phyloP scores from a whole-genome alignment of 2,329 filamentous ascomycete genomes.

The Pseudogymnoascus sp. region DNA sequence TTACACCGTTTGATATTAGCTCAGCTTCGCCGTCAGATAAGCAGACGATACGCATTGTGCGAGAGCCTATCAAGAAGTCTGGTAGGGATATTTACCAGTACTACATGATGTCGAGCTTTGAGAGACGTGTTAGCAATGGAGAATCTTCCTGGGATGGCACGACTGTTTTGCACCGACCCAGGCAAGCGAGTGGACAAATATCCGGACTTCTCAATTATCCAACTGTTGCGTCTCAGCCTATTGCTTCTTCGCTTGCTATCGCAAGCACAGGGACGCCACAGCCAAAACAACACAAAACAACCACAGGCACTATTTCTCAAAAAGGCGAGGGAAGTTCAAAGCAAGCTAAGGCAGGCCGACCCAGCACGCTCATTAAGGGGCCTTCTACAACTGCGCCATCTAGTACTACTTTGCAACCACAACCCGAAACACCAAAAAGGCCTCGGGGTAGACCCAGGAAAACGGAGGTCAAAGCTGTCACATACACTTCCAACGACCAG shows the following conservation, averaged over 20 bases:
- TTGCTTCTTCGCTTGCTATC: background rate
- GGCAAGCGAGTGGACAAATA: background rate
- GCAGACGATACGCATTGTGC: constrained; percentile 5
- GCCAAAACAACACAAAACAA: background rate
- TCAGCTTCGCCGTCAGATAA: background rate
- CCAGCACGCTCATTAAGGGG: background rate
- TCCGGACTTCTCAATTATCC: background rate
- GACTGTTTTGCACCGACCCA: constrained; percentile 5
- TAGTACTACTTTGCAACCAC: background rate
- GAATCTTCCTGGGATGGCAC: constrained; percentile 4
- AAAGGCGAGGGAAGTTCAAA: background rate
- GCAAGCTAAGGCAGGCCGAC: background rate
- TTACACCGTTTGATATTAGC: background rate
- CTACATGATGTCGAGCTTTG: background rate
- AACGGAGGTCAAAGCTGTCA: background rate
- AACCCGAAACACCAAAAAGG: background rate
- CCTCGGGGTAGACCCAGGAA: background rate
- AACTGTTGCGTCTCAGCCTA: background rate
- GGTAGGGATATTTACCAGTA: constrained; percentile 4
- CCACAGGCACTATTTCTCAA: background rate
- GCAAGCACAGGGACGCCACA: background rate
- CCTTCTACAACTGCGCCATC: background rate
- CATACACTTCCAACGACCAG: constrained; percentile 12
- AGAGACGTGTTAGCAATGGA: background rate
- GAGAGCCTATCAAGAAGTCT: background rate